Percentiles rank a stretch among this genome's conserved stretches.
Conservation (phyloP, 106 monocot species). For the Ottelia alismoides region DNA sequence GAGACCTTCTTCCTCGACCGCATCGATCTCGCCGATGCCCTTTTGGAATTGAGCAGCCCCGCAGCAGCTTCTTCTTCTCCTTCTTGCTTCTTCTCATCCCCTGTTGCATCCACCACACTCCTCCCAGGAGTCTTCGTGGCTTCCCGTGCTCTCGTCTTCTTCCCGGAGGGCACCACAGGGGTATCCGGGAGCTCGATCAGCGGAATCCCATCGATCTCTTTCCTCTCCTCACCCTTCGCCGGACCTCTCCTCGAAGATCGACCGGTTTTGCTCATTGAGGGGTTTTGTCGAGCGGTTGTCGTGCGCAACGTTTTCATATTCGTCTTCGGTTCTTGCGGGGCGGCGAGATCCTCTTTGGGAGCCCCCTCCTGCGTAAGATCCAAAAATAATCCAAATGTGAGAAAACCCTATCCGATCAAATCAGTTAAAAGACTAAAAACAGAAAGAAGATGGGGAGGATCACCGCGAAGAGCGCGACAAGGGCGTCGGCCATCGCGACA, state of each 20-base stretch:
- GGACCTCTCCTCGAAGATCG: not conserved
- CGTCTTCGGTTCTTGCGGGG: not conserved
- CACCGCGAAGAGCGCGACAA: conserved; percentile 33
- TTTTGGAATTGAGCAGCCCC: no score
- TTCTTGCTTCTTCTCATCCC: no score
- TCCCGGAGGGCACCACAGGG: not conserved
- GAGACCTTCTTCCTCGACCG: no score
- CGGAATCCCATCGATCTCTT: conserved; percentile 7
- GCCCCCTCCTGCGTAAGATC: conserved; percentile 10
- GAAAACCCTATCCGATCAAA: no score
- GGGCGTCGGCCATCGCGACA: conserved; percentile 73
- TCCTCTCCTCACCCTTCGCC: not conserved
- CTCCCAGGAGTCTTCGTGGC: no score
- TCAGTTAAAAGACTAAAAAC: not conserved
- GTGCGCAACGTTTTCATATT: not conserved
- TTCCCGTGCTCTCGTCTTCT: not conserved
- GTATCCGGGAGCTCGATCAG: conserved; percentile 1
- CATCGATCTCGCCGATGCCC: no score
- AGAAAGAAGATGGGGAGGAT: not conserved
- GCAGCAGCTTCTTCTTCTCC: no score
- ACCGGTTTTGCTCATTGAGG: not conserved
- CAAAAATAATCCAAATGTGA: not conserved
- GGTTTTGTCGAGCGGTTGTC: not conserved
- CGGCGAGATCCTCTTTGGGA: conserved; percentile 3
- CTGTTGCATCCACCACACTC: no score